Evolutionary conservation across 768 basidiomycete species (phyloP).

Genomic region (Boletus vermiculosoides): DNA sequence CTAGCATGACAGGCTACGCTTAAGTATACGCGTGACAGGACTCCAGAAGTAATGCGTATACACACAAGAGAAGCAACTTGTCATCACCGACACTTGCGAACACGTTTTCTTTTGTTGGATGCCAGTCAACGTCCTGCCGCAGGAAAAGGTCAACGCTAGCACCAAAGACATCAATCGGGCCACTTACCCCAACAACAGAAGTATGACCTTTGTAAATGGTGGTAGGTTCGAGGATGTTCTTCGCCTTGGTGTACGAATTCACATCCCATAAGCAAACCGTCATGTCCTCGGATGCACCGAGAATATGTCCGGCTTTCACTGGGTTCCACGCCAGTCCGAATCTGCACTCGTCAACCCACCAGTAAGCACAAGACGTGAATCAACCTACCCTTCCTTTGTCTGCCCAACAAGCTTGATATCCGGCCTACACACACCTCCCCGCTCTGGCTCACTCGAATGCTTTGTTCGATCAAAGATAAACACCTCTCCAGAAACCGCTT

Average conservation of each 20-base stretch:
- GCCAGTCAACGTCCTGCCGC: slow-evolving; percentile 93
- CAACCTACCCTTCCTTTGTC: slow-evolving; percentile 83
- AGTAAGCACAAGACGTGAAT: neutral
- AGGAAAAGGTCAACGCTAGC: neutral
- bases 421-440: slow-evolving; percentile 80
- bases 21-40: neutral
- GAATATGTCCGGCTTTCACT: slow-evolving; percentile 73
- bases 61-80: slow-evolving; percentile 89
- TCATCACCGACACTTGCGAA: slow-evolving; percentile 98
- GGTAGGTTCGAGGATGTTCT: slow-evolving; percentile 79
- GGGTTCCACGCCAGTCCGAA: slow-evolving; percentile 96
- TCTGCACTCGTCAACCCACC: slow-evolving; percentile 40
- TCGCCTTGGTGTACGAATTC: slow-evolving; percentile 80
- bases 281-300: slow-evolving; percentile 94
- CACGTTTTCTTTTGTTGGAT: slow-evolving; percentile 72
- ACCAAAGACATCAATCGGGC: neutral
- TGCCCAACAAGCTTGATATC: slow-evolving; percentile 91
- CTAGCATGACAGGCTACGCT: slow-evolving; percentile 39
- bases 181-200: slow-evolving; percentile 84
- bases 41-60: slow-evolving; percentile 5
- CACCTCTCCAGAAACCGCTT: slow-evolving; percentile 87
- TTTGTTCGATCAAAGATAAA: slow-evolving; percentile 96
- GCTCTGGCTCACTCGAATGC: slow-evolving; percentile 90
- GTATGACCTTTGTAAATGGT: slow-evolving; percentile 85
- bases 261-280: slow-evolving; percentile 97